Base-by-base conservation (phyloP, 345 rosid genomes). In the Heritiera littoralis region DNA sequence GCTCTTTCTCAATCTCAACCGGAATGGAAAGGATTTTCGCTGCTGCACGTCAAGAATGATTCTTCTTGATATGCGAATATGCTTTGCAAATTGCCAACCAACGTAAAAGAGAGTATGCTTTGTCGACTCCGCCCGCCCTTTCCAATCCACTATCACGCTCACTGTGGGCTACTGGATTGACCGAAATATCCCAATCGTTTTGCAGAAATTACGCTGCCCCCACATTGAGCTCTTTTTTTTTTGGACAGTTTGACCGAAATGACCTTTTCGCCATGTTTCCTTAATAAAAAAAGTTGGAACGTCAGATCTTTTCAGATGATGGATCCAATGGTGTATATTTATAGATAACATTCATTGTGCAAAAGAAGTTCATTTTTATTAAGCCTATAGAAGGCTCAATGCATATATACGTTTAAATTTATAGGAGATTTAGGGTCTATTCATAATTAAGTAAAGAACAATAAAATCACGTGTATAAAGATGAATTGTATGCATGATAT, bases 61-160 rank as follows among this genome's bases (percentile, higher is more conserved):
- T 72, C 89, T 8, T 51, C 52, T 10, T 23, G 88, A 84, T 87
- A 89, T 89, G 64, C 92, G 89, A 81, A 87, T 89, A 87, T 87
- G 81, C 89, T 5, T 55, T 69, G 15, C 73, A 23, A 23, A 23
- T 23, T 23, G 28, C 28, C 28, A 23, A 23, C 28, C 28, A 23
- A 23, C 28, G 28, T 23, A 23, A 23, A 23, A 23, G 28, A 23
- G 89, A 81, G 86, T 89, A 87, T 87, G 81, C 89, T 5, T 55
- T 69, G 15, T 70, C 7, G 6, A 30, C 68, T 0, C 43, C 69
- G 9, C 60, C 46, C 76, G 76, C 71, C 28, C 59, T 1, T 45
- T 78, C 5, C 7, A 2, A 35, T 2, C 38, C 3, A 2, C 38
- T n/a, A 73, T 20, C 14, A 9, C 43, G 14, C 4, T 1, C 11